Evolutionary conservation across 1,139 yeast genomes (phyloP).

Genomic region (Lodderomyces margitis): DNA sequence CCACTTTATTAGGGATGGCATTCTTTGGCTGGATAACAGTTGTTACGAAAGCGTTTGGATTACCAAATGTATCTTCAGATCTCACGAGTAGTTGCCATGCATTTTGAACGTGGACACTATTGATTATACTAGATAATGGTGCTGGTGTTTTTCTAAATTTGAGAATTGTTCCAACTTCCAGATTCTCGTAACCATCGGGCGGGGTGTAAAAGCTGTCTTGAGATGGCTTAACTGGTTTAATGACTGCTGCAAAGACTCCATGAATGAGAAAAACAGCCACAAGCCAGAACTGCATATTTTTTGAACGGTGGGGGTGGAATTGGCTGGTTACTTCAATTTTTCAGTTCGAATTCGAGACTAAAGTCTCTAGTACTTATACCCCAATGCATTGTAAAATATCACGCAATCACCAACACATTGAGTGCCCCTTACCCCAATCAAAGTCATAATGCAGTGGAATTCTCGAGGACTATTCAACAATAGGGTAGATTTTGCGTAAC

Average conservation of each 20-base stretch:
- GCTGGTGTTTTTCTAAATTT: slow-evolving; percentile 23
- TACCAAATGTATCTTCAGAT: slow-evolving; percentile 29
- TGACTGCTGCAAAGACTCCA: background rate
- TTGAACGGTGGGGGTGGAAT: background rate
- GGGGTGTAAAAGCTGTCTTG: slow-evolving; percentile 28
- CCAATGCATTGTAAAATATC: no score
- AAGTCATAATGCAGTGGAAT: background rate
- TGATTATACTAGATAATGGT: slow-evolving; percentile 3
- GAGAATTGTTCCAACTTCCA: slow-evolving; percentile 26
- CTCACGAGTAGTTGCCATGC: slow-evolving; percentile 33
- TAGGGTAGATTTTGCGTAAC: no score
- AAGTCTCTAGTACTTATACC: background rate
- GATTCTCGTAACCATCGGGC: slow-evolving; percentile 25
- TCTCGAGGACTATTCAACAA: background rate
- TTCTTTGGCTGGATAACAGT: slow-evolving; percentile 31
- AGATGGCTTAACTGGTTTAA: slow-evolving; percentile 13
- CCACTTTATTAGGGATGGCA: slow-evolving; percentile 22
- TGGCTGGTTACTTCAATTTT: no score
- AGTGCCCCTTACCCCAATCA: background rate
- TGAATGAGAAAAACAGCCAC: background rate
- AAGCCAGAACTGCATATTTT: background rate
- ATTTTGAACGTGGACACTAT: slow-evolving; percentile 15
- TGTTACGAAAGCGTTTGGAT: slow-evolving; percentile 31
- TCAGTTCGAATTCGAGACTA: no score
- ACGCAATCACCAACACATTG: background rate